Percentiles rank a stretch among this genome's conserved stretches.
Evolutionary conservation across 495 filamentous ascomycete genomes (phyloP).

Genomic region (Pyrenula aspistea): DNA sequence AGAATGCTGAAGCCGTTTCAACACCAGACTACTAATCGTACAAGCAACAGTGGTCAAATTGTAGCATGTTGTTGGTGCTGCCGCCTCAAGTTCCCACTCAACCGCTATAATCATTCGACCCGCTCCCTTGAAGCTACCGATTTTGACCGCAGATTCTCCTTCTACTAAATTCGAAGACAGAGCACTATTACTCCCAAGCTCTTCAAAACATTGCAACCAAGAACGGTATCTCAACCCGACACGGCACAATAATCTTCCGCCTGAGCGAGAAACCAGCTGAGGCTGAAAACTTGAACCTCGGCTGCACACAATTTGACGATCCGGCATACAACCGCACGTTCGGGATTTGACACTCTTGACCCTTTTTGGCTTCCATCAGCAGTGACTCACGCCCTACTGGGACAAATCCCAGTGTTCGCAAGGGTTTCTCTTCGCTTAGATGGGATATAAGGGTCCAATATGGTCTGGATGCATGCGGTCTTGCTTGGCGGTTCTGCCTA

Average conservation of each 20-base stretch:
- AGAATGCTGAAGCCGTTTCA: not conserved
- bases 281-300: not conserved
- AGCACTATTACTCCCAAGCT: no score
- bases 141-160: not conserved
- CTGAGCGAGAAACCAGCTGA: not conserved
- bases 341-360: not conserved
- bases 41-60: not conserved
- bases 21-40: not conserved
- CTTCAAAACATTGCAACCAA: no score
- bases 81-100: not conserved
- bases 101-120: not conserved
- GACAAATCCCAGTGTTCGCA: not conserved
- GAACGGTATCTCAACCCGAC: not conserved
- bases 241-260: not conserved
- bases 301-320: no score
- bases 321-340: not conserved
- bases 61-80: not conserved
- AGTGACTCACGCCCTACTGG: not conserved
- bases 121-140: not conserved
- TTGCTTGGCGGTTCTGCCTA: not conserved
- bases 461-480: not conserved
- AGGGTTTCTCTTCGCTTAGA: not conserved
- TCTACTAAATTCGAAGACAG: no score
- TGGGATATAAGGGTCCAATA: not conserved
- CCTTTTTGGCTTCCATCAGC: not conserved